A percentile compares a stretch with the other conserved stretches of the same genome.
Conservation (phyloP, 2,329 filamentous ascomycete species). For the Paracoccidioides lutzii region DNA sequence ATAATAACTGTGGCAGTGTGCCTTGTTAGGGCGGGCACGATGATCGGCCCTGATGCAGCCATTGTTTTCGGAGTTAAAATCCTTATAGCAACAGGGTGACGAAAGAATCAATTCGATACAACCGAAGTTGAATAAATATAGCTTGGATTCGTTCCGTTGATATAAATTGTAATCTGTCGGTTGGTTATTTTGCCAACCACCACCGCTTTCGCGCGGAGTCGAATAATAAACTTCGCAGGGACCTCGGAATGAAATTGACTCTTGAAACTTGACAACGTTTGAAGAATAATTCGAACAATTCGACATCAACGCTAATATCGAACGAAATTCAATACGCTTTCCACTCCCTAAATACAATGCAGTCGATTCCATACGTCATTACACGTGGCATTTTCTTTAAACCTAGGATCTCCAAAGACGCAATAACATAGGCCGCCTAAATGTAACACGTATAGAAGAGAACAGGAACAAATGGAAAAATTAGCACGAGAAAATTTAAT, state of each 20-base stretch:
- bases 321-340: too few species aligned
- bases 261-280: too few species aligned
- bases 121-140: neutral
- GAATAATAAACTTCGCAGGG: too few species aligned
- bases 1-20: conserved; percentile 96
- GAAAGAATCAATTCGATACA: neutral
- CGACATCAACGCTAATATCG: too few species aligned
- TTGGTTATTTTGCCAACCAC: neutral
- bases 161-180: too few species aligned
- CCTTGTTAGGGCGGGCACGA: conserved; percentile 64
- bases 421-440: neutral
- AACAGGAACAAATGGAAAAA: neutral
- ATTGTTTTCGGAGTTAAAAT: conserved; percentile 1
- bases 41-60: conserved; percentile 39
- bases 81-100: neutral
- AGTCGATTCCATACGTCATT: neutral
- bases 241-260: too few species aligned
- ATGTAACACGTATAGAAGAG: neutral
- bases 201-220: neutral
- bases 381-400: neutral
- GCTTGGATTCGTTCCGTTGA: neutral
- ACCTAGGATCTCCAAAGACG: too few species aligned
- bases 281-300: too few species aligned
- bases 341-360: neutral
- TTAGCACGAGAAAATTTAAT: neutral